phyloP scores from a whole-genome alignment of 768 basidiomycete genomes.

The Suillus bovinus region DNA sequence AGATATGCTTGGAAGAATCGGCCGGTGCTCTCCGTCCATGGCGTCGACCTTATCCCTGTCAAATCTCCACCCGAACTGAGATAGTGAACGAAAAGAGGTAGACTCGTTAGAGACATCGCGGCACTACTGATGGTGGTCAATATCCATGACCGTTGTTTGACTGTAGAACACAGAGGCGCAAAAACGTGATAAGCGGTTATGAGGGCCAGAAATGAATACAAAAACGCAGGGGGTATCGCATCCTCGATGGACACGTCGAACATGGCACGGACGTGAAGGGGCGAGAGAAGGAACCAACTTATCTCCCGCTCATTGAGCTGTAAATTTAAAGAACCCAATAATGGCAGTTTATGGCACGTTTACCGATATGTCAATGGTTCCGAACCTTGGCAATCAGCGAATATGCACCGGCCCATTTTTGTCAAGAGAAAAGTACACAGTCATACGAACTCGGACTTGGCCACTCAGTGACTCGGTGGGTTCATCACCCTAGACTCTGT shows the following conservation, averaged over 20 bases:
- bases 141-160: conserved; percentile 49
- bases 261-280: background rate
- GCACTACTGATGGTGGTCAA: conserved; percentile 43
- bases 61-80: conserved; percentile 26
- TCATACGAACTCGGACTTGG: too few relatives aligned
- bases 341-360: conserved; percentile 4
- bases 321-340: background rate
- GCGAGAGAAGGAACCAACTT: background rate
- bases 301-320: background rate
- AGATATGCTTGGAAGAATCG: conserved; percentile 52
- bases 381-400: too few relatives aligned
- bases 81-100: conserved; percentile 40
- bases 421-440: too few relatives aligned
- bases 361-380: background rate
- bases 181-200: conserved; percentile 31
- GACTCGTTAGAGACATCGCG: conserved; percentile 40
- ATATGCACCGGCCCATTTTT: too few relatives aligned
- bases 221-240: conserved; percentile 20
- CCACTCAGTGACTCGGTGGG: background rate
- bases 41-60: conserved; percentile 23
- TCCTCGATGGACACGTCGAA: background rate
- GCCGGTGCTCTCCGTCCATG: conserved; percentile 25
- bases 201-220: conserved; percentile 20
- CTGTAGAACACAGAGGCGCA: conserved; percentile 30
- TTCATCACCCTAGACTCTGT: background rate